Conservation (phyloP, 1,284 basidiomycete genomes). For the Moniliella sp. region DNA sequence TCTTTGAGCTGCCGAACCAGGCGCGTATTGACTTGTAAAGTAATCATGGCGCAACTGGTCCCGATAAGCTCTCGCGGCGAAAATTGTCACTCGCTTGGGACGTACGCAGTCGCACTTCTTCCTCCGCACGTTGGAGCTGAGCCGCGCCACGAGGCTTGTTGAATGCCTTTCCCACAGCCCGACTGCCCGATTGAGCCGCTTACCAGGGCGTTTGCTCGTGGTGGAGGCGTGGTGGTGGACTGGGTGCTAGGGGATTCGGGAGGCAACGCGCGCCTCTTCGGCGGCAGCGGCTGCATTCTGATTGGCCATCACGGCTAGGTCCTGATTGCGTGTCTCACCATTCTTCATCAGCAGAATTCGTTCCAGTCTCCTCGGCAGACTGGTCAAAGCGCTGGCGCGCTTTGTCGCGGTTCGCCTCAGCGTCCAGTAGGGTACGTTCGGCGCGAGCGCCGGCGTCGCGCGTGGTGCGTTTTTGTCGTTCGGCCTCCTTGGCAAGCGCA, state of each 20-base stretch:
- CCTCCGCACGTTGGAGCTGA: constrained; percentile 75
- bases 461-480: constrained; percentile 59
- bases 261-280: too few species aligned
- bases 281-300: too few species aligned
- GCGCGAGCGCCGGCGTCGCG: constrained; percentile 48
- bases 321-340: constrained; percentile 44
- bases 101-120: constrained; percentile 68
- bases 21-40: constrained; percentile 84
- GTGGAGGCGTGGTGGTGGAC: constrained; percentile 11
- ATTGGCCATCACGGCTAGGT: too few species aligned
- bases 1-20: constrained; percentile 87
- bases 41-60: constrained; percentile 3
- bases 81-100: constrained; percentile 68
- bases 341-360: constrained; percentile 79
- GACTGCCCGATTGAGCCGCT: constrained; percentile 46
- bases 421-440: constrained; percentile 67
- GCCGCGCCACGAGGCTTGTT: constrained; percentile 73
- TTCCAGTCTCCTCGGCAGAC: constrained; percentile 80
- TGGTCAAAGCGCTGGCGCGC: constrained; percentile 50
- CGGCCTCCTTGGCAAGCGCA: constrained; percentile 63
- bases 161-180: constrained; percentile 66
- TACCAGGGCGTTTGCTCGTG: constrained; percentile 4
- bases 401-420: constrained; percentile 68
- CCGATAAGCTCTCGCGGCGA: constrained; percentile 49
- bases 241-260: too few species aligned